Evolutionary conservation across 2,329 filamentous ascomycete species (phyloP).

Genomic region (Ophiostoma himal-ulmi): DNA sequence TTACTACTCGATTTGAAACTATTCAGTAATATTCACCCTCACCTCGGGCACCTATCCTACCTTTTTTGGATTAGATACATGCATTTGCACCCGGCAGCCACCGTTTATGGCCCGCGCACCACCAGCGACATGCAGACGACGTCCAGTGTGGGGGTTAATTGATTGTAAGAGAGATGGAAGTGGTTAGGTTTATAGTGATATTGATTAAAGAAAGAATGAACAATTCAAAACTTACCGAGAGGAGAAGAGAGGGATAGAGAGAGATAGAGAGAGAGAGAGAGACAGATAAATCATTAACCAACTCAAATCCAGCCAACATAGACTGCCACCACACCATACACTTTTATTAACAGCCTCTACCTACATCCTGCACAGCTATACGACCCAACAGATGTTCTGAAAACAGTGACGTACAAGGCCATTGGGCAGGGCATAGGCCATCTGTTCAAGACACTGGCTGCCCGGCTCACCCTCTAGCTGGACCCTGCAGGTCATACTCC

Average conservation of each 20-base stretch:
- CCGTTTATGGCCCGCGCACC: too few relatives aligned
- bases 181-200: too few relatives aligned
- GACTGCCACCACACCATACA: background rate
- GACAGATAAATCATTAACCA: too few relatives aligned
- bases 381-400: background rate
- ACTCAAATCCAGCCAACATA: too few relatives aligned
- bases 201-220: too few relatives aligned
- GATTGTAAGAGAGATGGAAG: too few relatives aligned
- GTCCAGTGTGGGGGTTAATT: background rate
- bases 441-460: background rate
- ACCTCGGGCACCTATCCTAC: background rate
- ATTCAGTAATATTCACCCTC: background rate
- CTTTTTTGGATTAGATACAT: background rate
- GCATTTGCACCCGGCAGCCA: background rate
- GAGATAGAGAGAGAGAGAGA: too few relatives aligned
- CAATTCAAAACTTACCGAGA: too few relatives aligned
- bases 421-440: background rate
- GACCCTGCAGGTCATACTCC: background rate
- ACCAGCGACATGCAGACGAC: too few relatives aligned
- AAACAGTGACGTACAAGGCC: background rate
- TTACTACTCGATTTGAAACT: background rate
- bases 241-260: too few relatives aligned
- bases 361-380: background rate
- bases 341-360: background rate
- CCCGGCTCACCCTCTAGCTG: background rate